Evolutionary conservation across 1,139 yeast genomes (phyloP), one percentile per base, ranked within the genome.

Genomic region (Fermentozyma sake): DNA sequence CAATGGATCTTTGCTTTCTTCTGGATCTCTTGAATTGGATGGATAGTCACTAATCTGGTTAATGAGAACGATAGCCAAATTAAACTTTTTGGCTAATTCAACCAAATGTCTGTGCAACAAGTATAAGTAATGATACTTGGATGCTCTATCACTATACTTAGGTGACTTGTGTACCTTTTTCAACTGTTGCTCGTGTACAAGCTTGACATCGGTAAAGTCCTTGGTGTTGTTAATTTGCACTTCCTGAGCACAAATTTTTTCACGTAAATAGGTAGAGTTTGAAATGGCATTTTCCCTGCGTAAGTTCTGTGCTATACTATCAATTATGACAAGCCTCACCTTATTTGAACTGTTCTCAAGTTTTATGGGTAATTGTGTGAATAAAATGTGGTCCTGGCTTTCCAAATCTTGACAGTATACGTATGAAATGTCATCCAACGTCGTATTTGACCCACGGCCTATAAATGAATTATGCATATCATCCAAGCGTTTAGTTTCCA

Each of bases 271-370:
- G 3, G 45, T 38, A 3, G 54, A 39, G 35, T 50, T 59, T 27
- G 55, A 48, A 6, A 62, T 51, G 5, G 62, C 59, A 22, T 77
- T 64, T 41, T 82, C 93, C 3, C 81, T 76, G 32, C 96, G 58
- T 28, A 81, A 59, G 48, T 85, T 95, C 38, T 86, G 93, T 0
- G 95, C 85, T n/a, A 87, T 76, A 19, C 94, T 82, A 52, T 87
- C 96, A 7, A 87, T 65, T 0, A 85, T 64, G 0, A 87, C 60
- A 12, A 82, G 43, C 23, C 72, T 78, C 3, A 76, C 63, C 3
- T 58, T 47, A 4, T 52, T 52, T 7, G 46, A 40, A 25, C 18
- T 22, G 24, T 67, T 50, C 16, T 64, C 56, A 7, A 79, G 46
- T 22, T 76, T 49, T 1, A 68, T 52, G 0, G 95, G 95, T 4